phyloP scores from a whole-genome alignment of 2,329 filamentous ascomycete genomes.

The Colletotrichum ledebouriae region DNA sequence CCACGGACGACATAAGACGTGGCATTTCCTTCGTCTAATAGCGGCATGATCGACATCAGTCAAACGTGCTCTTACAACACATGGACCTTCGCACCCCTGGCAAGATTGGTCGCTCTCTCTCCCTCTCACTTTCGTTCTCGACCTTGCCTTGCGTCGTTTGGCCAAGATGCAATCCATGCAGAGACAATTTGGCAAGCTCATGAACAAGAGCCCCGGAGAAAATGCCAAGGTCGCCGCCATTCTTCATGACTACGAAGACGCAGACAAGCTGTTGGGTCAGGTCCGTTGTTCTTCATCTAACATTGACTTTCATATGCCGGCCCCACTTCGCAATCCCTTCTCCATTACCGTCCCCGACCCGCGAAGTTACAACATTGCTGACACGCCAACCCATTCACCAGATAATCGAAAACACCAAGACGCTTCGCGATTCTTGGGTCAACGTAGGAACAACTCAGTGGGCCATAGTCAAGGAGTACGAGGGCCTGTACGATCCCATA shows the following conservation, averaged over 20 bases:
- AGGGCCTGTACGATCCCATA: conserved; percentile 82
- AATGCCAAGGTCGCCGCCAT: conserved; percentile 82
- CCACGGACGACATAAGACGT: background rate
- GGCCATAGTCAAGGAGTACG: conserved; percentile 75
- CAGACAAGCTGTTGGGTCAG: conserved; percentile 79
- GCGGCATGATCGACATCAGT: background rate
- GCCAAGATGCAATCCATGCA: conserved; percentile 78
- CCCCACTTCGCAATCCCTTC: background rate
- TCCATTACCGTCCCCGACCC: background rate
- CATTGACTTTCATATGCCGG: background rate
- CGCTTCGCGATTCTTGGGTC: conserved; percentile 85
- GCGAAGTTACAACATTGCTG: background rate
- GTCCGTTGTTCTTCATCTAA: conserved; percentile 55
- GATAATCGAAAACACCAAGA: conserved; percentile 81
- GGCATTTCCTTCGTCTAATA: too few species aligned
- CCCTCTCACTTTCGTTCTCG: background rate
- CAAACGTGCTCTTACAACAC: background rate
- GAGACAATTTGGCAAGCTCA: conserved; percentile 79
- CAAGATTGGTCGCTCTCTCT: background rate
- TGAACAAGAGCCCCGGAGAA: conserved; percentile 77
- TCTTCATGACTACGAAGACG: conserved; percentile 84
- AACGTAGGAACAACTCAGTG: conserved; percentile 78
- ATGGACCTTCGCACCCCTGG: too few species aligned
- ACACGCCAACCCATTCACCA: conserved; percentile 51
- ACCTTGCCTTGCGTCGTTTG: conserved; percentile 18